Evolutionary conservation across 2,329 filamentous ascomycete genomes (phyloP).

Genomic region (Botrytis cinerea): DNA sequence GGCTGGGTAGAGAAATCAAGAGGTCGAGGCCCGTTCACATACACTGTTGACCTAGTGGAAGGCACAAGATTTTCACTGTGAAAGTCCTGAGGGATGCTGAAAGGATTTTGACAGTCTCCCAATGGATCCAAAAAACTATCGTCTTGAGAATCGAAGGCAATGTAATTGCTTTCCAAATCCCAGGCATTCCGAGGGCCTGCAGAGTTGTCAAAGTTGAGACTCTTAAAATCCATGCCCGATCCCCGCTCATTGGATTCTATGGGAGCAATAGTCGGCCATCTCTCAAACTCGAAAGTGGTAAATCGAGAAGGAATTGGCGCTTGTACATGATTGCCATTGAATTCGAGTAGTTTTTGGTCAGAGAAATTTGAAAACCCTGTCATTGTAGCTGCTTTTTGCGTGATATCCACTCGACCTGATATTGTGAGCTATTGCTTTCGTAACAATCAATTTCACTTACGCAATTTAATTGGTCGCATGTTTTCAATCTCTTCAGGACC

Average conservation of each 20-base stretch:
- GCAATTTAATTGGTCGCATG: not conserved
- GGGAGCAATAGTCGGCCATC: not conserved
- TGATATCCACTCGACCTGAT: not conserved
- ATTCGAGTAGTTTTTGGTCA: not conserved
- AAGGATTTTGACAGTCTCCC: not conserved
- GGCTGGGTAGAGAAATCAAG: not conserved
- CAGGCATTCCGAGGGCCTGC: not conserved
- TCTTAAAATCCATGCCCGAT: not conserved
- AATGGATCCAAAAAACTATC: not conserved
- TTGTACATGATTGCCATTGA: not conserved
- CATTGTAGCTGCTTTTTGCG: not conserved
- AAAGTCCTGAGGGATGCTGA: not conserved
- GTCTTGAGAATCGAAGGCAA: not conserved
- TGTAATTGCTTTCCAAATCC: not conserved
- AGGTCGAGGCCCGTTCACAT: not conserved
- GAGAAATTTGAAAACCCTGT: not conserved
- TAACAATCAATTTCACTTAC: not conserved
- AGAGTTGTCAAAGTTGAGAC: not conserved
- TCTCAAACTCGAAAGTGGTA: not conserved
- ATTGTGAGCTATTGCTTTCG: not conserved
- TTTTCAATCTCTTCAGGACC: not conserved
- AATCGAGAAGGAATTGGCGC: not conserved
- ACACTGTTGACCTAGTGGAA: not conserved
- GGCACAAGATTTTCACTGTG: not conserved
- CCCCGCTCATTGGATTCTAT: constrained; percentile 6